These are phyloP conservation scores for Colletotrichum lupini DNA, from an alignment of 2,329 filamentous ascomycete species.

Conservation along the genomic window DNA sequence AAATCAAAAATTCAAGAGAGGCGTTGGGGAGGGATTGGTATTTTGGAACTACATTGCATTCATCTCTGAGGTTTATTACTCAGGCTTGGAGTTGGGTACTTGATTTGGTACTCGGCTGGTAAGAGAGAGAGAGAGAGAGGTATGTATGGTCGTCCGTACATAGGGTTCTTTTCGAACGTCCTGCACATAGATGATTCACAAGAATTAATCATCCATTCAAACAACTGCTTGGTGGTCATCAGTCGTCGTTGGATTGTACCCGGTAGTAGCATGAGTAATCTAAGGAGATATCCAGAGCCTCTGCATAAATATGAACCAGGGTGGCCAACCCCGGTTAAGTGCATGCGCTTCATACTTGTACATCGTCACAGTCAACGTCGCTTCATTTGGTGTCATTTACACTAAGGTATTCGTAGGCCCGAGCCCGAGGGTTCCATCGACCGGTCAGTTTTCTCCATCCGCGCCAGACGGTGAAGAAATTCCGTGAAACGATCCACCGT, in stretches of 20 bases:
- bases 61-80: not conserved
- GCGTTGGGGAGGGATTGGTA: conserved; percentile 15
- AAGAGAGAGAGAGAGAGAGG: too few relatives aligned
- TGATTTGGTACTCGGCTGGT: not conserved
- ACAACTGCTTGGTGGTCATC: not conserved
- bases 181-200: not conserved
- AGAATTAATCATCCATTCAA: conserved; percentile 8
- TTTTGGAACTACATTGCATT: not conserved
- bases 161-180: not conserved
- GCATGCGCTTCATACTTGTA: not conserved
- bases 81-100: conserved; percentile 1
- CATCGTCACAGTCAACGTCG: not conserved
- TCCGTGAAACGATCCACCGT: conserved; percentile 22
- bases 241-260: not conserved
- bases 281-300: not conserved
- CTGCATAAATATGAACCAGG: conserved; percentile 5
- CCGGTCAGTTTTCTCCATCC: not conserved
- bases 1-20: conserved; percentile 14
- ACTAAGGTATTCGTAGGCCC: not conserved
- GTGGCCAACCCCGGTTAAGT: not conserved
- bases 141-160: not conserved
- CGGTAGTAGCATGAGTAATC: conserved; percentile 3
- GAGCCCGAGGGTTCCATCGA: not conserved
- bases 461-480: conserved; percentile 4
- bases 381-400: not conserved